Evolutionary conservation across 768 basidiomycete species (phyloP), one percentile per base, ranked within the genome.

Genomic region (Boletus huronensis): DNA sequence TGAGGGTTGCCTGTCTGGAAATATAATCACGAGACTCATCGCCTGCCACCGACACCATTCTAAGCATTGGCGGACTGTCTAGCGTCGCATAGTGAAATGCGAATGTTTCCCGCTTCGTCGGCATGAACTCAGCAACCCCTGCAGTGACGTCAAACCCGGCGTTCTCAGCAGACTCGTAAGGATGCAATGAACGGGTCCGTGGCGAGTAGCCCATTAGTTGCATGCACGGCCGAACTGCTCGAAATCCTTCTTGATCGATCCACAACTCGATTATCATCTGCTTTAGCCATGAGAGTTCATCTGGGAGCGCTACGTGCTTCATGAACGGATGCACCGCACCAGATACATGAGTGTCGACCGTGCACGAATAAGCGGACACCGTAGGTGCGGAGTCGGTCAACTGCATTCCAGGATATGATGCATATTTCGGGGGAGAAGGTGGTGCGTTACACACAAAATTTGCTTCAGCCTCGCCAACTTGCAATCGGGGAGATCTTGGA

Each of bases 221-320:
- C 72, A 92, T 85, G 8, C 72, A 67, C 19, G 87, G 82, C 25
- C 75, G 74, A 6, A 85, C 75, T 17, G 79, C 76, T 25, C 90
- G 81, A 62, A 90, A 90, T 4, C 88, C 86, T 72, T 93, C 92
- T 67, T 93, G 92, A 64, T 93, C 92, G 25, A 93, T 84, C 68
- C 83, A 79, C 32, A 93, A 71, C 53, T 87, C 82, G 29, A 92
- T 67, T 38, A 70, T 71, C 28, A 76, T 72, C 38, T 75, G 74
- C 58, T 77, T 75, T 11, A 88, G 75, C 84, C 85, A 87, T 3
- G 69, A 63, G 3, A 82, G 66, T 38, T 75, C 67, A 26, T 65
- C 57, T 0, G 77, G 78, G 26, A 76, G 71, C n/a, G 47, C 55
- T 6, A 59, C 51, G 17, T 57, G 48, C 39, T 55, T 58, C 54